A percentile compares a stretch with the other conserved stretches of the same genome.
phyloP scores from a whole-genome alignment of 345 rosid genomes.

The Psidium guajava region DNA sequence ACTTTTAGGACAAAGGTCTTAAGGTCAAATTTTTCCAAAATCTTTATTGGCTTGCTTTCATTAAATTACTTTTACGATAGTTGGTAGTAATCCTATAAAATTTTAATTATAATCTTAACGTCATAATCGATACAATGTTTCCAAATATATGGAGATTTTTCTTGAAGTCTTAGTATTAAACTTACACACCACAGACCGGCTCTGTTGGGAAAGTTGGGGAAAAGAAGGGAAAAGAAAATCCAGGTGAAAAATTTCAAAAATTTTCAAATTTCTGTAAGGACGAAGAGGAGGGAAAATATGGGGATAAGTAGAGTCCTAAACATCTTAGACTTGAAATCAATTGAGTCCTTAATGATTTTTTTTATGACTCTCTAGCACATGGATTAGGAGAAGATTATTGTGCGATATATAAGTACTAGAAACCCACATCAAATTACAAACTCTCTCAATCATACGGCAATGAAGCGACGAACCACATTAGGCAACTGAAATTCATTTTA shows the following conservation, averaged over 20 bases:
- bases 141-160: neutral
- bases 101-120: no score
- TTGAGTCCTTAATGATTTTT: neutral
- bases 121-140: neutral
- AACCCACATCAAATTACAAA: neutral
- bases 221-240: neutral
- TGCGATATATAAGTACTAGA: neutral
- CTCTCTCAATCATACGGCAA: neutral
- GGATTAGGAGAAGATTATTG: neutral
- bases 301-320: neutral
- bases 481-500: neutral
- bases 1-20: neutral
- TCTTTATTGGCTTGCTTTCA: no score
- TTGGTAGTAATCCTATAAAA: no score
- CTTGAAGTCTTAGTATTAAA: neutral
- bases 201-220: neutral
- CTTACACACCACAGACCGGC: neutral
- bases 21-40: accelerated
- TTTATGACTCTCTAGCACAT: neutral
- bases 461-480: neutral
- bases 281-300: neutral
- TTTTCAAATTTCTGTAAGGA: neutral
- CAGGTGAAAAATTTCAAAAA: neutral
- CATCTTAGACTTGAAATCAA: neutral
- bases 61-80: no score